phyloP scores from a whole-genome alignment of 257 asterid species.

The Coffea canephora region DNA sequence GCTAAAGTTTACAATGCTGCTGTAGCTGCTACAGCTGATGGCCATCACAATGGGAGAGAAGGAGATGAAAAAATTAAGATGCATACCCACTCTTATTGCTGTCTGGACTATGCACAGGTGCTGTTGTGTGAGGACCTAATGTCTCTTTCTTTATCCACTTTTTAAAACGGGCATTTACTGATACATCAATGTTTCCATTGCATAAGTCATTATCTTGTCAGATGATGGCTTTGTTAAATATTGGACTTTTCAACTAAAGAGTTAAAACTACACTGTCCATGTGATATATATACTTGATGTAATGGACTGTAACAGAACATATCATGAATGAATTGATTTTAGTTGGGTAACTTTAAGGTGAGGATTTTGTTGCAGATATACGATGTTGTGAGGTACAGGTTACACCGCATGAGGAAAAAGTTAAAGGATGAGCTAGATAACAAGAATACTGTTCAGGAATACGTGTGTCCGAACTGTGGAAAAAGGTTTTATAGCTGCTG shows the following conservation, averaged over 20 bases:
- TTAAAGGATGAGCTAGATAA: constrained; percentile 92
- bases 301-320: not conserved
- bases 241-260: not conserved
- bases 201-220: not conserved
- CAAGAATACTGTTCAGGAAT: constrained; percentile 88
- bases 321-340: not conserved
- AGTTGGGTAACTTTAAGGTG: constrained; percentile 7
- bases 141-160: not conserved
- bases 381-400: constrained; percentile 92
- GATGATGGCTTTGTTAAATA: not conserved
- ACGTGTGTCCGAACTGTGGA: constrained; percentile 81
- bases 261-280: not conserved
- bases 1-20: constrained; percentile 82
- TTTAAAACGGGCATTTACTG: not conserved
- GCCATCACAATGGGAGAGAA: constrained; percentile 59
- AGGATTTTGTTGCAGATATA: constrained; percentile 53
- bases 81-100: constrained; percentile 92
- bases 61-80: constrained; percentile 82
- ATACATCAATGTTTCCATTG: not conserved
- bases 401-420: constrained; percentile 90
- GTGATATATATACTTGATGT: not conserved
- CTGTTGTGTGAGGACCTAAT: constrained; percentile 7
- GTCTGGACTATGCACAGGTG: constrained; percentile 93
- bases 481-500: constrained; percentile 50
- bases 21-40: constrained; percentile 62